A percentile compares a stretch with the other conserved stretches of the same genome.
Conservation (phyloP, 352 stramenopile species). For the Sclerospora graminicola region DNA sequence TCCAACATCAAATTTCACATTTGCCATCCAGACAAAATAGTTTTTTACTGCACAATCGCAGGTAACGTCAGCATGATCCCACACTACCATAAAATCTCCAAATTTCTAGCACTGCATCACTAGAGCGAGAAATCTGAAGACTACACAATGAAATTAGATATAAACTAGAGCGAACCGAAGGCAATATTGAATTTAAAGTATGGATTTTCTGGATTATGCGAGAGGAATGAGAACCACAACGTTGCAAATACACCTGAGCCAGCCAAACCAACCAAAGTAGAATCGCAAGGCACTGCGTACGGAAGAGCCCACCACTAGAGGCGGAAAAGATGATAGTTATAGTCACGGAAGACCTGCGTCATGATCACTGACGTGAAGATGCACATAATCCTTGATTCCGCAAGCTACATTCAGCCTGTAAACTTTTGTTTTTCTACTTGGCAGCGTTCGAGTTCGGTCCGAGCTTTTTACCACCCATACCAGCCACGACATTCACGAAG, state of each 20-base stretch:
- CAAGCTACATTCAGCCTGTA: conserved; percentile 3
- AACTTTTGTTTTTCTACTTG: conserved; percentile 47
- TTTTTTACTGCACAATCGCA: no score
- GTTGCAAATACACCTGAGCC: not conserved
- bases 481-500: conserved; percentile 98
- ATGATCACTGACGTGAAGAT: conserved; percentile 1
- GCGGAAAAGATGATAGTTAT: no score
- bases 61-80: no score
- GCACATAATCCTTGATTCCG: conserved; percentile 1
- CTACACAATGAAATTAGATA: no score
- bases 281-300: no score
- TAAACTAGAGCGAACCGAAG: conserved; percentile 16
- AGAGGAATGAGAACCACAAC: conserved; percentile 14
- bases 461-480: conserved; percentile 94
- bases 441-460: conserved; percentile 98
- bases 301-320: no score
- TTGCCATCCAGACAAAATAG: not conserved
- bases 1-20: not conserved
- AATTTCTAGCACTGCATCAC: no score
- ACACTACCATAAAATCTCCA: no score
- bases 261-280: no score
- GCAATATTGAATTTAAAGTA: conserved; percentile 36
- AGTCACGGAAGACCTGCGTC: conserved; percentile 10
- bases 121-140: no score
- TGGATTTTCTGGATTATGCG: conserved; percentile 45